Conservation (phyloP, 2,329 filamentous ascomycete species). For the Tolypocladium tundrense region DNA sequence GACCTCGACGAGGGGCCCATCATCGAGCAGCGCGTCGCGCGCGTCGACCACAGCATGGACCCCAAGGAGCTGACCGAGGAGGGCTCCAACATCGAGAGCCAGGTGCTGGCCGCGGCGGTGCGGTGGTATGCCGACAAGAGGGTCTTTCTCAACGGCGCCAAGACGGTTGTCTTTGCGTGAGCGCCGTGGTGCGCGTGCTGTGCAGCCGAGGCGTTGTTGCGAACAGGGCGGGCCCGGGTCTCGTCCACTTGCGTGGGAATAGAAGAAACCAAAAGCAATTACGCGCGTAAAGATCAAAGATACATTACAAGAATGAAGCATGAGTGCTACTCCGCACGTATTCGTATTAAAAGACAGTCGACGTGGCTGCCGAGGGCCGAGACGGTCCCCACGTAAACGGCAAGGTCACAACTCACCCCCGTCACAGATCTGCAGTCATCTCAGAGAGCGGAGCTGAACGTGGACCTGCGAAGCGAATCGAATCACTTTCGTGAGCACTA, state of each 20-base stretch:
- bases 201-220: background rate
- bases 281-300: background rate
- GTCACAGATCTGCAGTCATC: no score
- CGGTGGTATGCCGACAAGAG: constrained; percentile 75
- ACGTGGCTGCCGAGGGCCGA: no score
- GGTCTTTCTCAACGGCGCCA: constrained; percentile 67
- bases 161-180: constrained; percentile 62
- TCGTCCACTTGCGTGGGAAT: background rate
- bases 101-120: constrained; percentile 70
- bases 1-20: constrained; percentile 81
- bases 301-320: background rate
- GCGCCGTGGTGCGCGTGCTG: background rate
- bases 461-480: background rate
- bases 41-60: constrained; percentile 68
- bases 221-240: background rate
- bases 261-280: background rate
- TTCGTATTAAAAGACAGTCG: no score
- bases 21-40: constrained; percentile 71
- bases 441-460: background rate
- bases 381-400: no score
- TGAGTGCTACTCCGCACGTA: no score
- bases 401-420: no score
- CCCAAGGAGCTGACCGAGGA: constrained; percentile 69
- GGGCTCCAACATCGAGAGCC: constrained; percentile 75
- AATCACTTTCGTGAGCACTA: background rate